Evolutionary conservation across 108 stramenopile genomes (phyloP), one percentile per base, ranked within the genome.

Genomic region (Nitzschia sp.): DNA sequence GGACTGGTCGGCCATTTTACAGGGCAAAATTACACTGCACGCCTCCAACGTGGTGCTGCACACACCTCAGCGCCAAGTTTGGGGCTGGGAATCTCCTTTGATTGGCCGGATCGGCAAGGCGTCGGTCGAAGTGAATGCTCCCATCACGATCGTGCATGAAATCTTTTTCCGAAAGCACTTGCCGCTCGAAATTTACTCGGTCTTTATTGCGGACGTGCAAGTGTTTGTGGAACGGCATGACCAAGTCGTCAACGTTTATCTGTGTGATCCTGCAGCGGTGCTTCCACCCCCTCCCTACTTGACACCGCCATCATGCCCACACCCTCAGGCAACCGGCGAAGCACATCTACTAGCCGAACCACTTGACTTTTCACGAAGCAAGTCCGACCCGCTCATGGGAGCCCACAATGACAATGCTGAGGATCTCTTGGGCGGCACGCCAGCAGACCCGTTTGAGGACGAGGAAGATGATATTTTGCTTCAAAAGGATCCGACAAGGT

Each of bases 21-120:
- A 76, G 4, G 83, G 83, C 17, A 45, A 62, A 31, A 47, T 79
- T 21, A 68, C 50, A 29, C 26, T 68, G 13, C 53, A 72, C 29
- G 74, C 41, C 27, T 68, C 63, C 68, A 81, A 85, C 64, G 65
- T 63, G 8, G 53, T 87, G 3, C 36, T 82, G 2, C 85, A 87
- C 47, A 70, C 82, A 9, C 82, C 82, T 1, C 54, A 77, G 21
- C 73, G 78, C 17, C 54, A 81, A 4, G 50, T 68, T 32, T 87
- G 77, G 74, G 46, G 65, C 47, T 87, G 85, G 85, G 80, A 83
- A 29, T 79, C 80, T 38, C 85, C 85, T 0, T 23, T 82, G 23
- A 69, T 87, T 41, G 82, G 73, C 0, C 69, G 85, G 22, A 38
- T 80, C 2, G 85, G 85, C 38, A 53, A 72, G 22, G 57, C 69